Evolutionary conservation across 805 yeast species (phyloP).

Genomic region (Middelhovenomyces tepae): DNA sequence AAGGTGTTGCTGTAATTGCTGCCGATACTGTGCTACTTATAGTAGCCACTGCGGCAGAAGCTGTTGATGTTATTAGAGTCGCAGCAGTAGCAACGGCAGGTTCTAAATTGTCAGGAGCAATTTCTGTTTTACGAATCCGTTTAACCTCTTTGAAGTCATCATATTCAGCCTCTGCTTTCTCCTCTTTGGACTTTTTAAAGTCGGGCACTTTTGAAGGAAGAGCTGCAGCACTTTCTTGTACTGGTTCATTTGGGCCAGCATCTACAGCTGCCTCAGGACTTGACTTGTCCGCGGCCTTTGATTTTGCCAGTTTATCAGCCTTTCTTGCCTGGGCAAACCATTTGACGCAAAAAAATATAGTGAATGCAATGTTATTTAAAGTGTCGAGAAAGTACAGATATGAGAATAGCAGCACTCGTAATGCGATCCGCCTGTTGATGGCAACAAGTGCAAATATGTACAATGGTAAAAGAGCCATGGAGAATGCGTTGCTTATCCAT

Average conservation of each 20-base stretch:
- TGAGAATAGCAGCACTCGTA: slow-evolving; percentile 55
- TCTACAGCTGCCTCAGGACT: neutral
- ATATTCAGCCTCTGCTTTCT: too few species aligned
- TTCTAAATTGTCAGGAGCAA: too few species aligned
- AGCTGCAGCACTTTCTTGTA: too few species aligned
- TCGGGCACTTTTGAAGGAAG: too few species aligned
- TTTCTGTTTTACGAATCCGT: too few species aligned
- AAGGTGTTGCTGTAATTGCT: slow-evolving; percentile 3
- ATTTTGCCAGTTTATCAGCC: slow-evolving; percentile 19
- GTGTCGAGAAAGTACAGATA: slow-evolving; percentile 63
- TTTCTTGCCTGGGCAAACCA: slow-evolving; percentile 71
- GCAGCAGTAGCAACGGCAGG: slow-evolving; percentile 1
- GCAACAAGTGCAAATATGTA: slow-evolving; percentile 50
- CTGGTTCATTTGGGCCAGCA: neutral
- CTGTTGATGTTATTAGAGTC: too few species aligned
- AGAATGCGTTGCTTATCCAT: slow-evolving; percentile 66
- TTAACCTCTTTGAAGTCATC: too few species aligned
- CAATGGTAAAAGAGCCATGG: slow-evolving; percentile 54
- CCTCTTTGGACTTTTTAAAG: too few species aligned
- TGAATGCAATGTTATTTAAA: slow-evolving; percentile 53
- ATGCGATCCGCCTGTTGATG: slow-evolving; percentile 46
- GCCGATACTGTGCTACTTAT: too few species aligned
- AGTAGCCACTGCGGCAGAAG: too few species aligned
- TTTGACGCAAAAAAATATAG: slow-evolving; percentile 59
- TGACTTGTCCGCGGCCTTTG: slow-evolving; percentile 11